Conservation (phyloP, 2,329 filamentous ascomycete genomes). For the Colletotrichum brevisporum region DNA sequence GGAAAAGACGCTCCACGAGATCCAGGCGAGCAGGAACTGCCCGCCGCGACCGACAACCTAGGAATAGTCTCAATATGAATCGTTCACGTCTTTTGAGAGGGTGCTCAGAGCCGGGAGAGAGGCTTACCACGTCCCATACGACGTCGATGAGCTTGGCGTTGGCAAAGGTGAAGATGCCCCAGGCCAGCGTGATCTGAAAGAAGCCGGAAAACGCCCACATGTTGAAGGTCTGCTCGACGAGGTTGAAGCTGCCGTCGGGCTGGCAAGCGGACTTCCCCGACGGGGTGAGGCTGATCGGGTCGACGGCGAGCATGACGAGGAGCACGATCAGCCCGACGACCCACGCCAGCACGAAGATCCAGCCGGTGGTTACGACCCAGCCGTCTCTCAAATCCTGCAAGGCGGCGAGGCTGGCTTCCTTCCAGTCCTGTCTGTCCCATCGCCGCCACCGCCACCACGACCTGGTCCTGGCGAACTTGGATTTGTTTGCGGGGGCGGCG, state of each 20-base stretch:
- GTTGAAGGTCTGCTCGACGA: constrained; percentile 19
- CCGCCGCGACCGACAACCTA: constrained; percentile 48
- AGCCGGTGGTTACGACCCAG: not conserved
- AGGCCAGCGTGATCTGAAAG: constrained; percentile 40
- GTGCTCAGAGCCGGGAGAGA: not conserved
- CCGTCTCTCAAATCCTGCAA: not conserved
- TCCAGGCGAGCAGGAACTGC: constrained; percentile 45
- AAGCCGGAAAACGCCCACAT: constrained; percentile 43
- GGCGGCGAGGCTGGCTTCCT: constrained; percentile 1
- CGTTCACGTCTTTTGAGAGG: not conserved
- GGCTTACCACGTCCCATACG: constrained; percentile 47
- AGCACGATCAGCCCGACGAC: not conserved
- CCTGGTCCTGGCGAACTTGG: not conserved
- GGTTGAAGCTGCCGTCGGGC: constrained; percentile 39
- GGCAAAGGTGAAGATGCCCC: constrained; percentile 44
- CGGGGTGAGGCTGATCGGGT: not conserved
- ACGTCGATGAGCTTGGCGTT: constrained; percentile 47
- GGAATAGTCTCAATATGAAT: not conserved
- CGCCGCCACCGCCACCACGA: not conserved
- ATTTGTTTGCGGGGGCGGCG: not conserved
- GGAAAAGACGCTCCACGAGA: constrained; percentile 48
- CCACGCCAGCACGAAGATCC: constrained; percentile 3
- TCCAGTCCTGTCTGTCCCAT: constrained; percentile 22
- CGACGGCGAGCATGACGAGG: not conserved
- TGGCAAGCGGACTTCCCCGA: constrained; percentile 26